Conservation (phyloP, 768 basidiomycete species). For the Candolleomyces efflorescens region DNA sequence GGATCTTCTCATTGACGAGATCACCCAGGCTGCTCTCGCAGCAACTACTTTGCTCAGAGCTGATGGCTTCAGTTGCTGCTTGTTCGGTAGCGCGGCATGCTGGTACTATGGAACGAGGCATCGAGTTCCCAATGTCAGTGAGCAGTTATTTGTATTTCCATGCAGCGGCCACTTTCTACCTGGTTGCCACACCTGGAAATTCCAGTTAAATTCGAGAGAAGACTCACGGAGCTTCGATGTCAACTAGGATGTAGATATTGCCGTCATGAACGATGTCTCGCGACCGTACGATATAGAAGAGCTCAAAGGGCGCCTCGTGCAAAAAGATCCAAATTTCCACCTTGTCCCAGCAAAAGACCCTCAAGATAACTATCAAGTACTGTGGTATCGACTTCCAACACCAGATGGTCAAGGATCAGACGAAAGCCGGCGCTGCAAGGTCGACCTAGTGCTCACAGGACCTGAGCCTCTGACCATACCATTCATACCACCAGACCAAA, state of each 20-base stretch:
- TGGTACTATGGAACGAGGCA: conserved; percentile 30
- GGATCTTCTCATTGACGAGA: no score
- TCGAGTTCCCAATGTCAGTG: conserved; percentile 32
- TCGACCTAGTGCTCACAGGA: conserved; percentile 12
- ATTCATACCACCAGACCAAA: neutral
- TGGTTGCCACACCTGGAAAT: no score
- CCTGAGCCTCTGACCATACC: conserved; percentile 1
- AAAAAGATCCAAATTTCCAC: conserved; percentile 7
- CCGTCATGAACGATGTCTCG: conserved; percentile 19
- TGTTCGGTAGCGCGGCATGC: conserved; percentile 37
- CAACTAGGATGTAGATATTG: conserved; percentile 37
- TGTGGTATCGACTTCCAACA: conserved; percentile 7
- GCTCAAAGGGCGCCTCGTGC: conserved; percentile 2
- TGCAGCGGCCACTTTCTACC: no score
- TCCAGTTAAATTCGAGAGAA: no score
- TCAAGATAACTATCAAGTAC: conserved; percentile 5
- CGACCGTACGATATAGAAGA: conserved; percentile 4
- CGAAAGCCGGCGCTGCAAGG: conserved; percentile 8
- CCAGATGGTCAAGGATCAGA: no score
- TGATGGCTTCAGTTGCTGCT: conserved; percentile 22
- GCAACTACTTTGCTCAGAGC: conserved; percentile 21
- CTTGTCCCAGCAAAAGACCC: conserved; percentile 9
- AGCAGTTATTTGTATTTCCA: neutral
- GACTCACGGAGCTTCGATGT: no score
- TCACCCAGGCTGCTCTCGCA: conserved; percentile 18